Base-by-base conservation (phyloP, 306 rosid species). In the Acacia melanoxylon region DNA sequence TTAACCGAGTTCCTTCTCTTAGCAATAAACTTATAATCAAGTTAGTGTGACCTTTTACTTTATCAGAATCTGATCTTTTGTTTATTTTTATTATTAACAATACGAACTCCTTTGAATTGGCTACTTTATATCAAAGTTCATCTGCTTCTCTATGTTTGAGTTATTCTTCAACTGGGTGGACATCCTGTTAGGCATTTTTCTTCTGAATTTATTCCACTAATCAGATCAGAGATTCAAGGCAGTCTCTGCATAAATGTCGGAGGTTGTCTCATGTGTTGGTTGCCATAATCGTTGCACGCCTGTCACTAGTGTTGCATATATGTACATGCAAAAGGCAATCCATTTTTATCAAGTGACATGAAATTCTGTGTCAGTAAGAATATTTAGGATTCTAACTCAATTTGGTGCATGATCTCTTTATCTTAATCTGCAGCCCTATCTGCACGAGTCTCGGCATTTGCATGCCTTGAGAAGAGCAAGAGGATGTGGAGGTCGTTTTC, bases 401-500 rank as follows among this genome's bases (percentile, higher is more conserved):
- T 52, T 52, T 19, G 72, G 14, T 19, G 48, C 13, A 65, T 35
- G 17, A 66, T 7, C 45, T 0, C 2, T 35, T 66, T 66, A 1
- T 59, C 19, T 22, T 27, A 24, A 66, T 37, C 2, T 48, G 63
- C 83, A 88, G 91, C 86, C 91, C 2, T 86, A 88, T 80, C 91
- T 86, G 37, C 89, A 88, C 4, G 87, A 88, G 61, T 88, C 91
- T 14, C 78, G 91, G 29, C 91, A 88, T 80, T 80, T 81, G 78
- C 91, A 88, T 45, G 91, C 91, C 7, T 78, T 86, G 89, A 81
- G 83, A 75, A 86, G 91, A 65, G 86, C 81, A 76, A 86, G 88
- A 82, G 89, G 88, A 15, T 78, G 83, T 24, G 89, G 91, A 19
- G 89, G 89, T 7, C 86, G 89, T 78, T 88, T 88, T 69, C 69